Percentiles rank a stretch among this genome's conserved stretches.
phyloP scores from a whole-genome alignment of 768 basidiomycete genomes.

The Daedalea quercina region DNA sequence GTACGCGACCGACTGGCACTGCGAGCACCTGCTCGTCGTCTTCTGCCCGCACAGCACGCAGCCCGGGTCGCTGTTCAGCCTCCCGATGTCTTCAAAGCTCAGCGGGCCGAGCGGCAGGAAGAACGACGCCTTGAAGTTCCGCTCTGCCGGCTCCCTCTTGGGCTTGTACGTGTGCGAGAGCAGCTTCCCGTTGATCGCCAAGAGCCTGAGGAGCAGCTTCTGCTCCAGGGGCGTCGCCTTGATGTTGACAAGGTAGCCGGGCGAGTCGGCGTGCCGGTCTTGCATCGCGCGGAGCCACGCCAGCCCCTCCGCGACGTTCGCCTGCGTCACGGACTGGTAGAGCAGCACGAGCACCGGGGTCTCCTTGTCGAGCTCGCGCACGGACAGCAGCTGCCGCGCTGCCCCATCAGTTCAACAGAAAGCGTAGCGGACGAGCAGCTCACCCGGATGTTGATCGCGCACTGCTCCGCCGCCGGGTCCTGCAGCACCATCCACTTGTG shows the following conservation, averaged over 20 bases:
- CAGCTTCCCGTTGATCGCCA: conserved; percentile 26
- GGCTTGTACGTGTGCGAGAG: conserved; percentile 23
- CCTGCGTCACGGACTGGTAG: conserved; percentile 3
- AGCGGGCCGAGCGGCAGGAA: conserved; percentile 32
- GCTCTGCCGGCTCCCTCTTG: conserved; percentile 15
- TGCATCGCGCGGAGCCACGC: conserved; percentile 1
- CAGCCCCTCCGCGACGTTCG: neutral
- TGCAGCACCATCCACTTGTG: conserved; percentile 4
- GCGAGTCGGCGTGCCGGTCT: too few relatives aligned
- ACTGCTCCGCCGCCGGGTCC: conserved; percentile 3
- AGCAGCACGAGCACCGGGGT: conserved; percentile 12
- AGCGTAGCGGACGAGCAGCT: neutral
- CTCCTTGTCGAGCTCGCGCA: conserved; percentile 6
- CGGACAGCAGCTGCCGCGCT: conserved; percentile 7
- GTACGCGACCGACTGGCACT: conserved; percentile 30
- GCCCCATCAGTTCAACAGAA: too few relatives aligned
- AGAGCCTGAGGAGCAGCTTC: conserved; percentile 25
- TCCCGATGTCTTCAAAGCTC: conserved; percentile 14
- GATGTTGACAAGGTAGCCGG: neutral
- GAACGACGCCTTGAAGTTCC: conserved; percentile 25
- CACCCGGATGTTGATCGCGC: conserved; percentile 12
- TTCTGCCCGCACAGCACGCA: conserved; percentile 34
- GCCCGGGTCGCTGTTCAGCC: conserved; percentile 26
- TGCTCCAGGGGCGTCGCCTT: conserved; percentile 24
- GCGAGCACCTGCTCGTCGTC: conserved; percentile 26